phyloP scores from a whole-genome alignment of 176 grass and related monocot species.

The Hordeum vulgare region MorexV3_pseudomolecules_assembly NC_058520.1:567920218-567920717 shows the following conservation, averaged over 20 bases:
- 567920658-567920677: background rate
- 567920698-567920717: background rate
- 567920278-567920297: background rate
- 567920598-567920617: background rate
- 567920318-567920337: background rate
- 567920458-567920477: background rate
- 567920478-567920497: background rate
- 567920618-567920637: background rate
- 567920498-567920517: background rate
- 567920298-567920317: background rate
- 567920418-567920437: background rate
- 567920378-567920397: background rate
- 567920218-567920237: background rate
- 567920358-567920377: background rate
- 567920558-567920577: background rate
- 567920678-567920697: background rate
- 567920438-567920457: background rate
- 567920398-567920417: constrained; percentile 4
- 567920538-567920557: background rate
- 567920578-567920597: background rate
- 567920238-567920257: background rate
- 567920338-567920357: background rate
- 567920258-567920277: constrained; percentile 10
- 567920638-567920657: background rate
- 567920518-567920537: constrained; percentile 7